These are phyloP conservation scores for Beverwykella pulmonaria DNA, from an alignment of 495 filamentous ascomycete species.

Conservation along the genomic window DNA sequence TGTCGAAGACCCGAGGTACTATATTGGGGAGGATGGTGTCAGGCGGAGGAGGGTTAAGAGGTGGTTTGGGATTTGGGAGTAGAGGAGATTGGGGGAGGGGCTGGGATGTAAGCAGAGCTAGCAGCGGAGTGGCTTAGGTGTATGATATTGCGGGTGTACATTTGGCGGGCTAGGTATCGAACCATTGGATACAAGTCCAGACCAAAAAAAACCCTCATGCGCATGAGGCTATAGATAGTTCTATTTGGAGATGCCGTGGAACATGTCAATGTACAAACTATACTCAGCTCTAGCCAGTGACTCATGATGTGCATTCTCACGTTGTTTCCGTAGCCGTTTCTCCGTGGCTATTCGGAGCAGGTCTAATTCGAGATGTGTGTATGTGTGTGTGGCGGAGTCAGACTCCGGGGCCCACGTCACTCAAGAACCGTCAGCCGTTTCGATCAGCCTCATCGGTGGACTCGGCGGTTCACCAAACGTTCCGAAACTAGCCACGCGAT, in stretches of 20 bases:
- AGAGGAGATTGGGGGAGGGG: not conserved
- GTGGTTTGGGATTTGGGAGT: constrained; percentile 45
- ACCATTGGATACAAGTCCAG: not conserved
- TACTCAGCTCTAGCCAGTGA: not conserved
- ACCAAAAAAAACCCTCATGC: not conserved
- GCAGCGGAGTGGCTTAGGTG: not conserved
- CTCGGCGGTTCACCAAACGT: not conserved
- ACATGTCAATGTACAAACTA: not conserved
- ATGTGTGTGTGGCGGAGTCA: not conserved
- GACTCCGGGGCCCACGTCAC: not conserved
- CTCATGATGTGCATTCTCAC: not conserved
- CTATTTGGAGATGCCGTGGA: not conserved
- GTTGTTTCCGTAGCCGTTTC: not conserved
- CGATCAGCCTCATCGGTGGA: no score
- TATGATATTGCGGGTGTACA: not conserved
- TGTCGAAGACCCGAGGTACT: constrained; percentile 28
- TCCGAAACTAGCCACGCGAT: not conserved
- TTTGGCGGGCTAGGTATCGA: not conserved
- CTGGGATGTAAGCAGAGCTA: not conserved
- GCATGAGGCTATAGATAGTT: not conserved
- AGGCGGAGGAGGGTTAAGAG: constrained; percentile 38
- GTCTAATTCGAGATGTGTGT: not conserved
- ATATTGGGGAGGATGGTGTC: constrained; percentile 43
- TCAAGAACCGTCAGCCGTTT: not conserved
- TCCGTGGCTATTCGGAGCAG: not conserved